Evolutionary conservation across 1,139 yeast genomes (phyloP), one percentile per base, ranked within the genome.

Genomic region (Candida tunisiensis): DNA sequence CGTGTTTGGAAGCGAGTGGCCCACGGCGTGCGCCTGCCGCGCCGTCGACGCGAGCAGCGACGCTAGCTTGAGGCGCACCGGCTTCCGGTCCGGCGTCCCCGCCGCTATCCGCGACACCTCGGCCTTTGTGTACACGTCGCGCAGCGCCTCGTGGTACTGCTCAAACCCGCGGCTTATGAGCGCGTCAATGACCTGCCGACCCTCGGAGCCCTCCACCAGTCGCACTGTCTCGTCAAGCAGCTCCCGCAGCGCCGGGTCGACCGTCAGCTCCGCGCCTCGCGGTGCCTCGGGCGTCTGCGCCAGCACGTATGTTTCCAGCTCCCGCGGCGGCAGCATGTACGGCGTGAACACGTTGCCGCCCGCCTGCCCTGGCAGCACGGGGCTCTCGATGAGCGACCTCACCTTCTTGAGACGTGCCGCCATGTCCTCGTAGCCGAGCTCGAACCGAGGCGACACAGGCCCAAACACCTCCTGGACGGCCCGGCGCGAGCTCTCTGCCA

Each of bases 381-480:
- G 44, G 17, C 41, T 41, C 33, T 64, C 66, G 23, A 67, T 49
- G 14, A 41, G 31, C 29, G 40, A 45, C 36, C 64, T 70, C 9
- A 60, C 54, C 28, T 50, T 49, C 20, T 57, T 59, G 21, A 68
- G 37, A 19, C 65, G 47, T n/a, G 50, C 46, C 3, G 62, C 65
- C 42, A 83, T 72, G 34, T 75, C 74, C 16, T 61, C 66, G 15
- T 74, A 51, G 1, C 74, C 53, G 29, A 83, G 51, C 39, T 74
- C 85, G 15, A 77, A 67, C 37, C 83, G 66, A 19, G 93, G 92
- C 39, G 69, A 72, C 21, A 79, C 57, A 15, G 61, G 66, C 8
- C 15, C 30, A 47, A 83, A 82, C 23, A 71, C 73, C 19, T 59
- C 59, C 21, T 56, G 57, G 3, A 85, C 91, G 4, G 68, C 58